Percentiles rank a stretch among this genome's conserved stretches.
These are phyloP conservation scores for Xerocomus brunneocitrinus DNA, from an alignment of 768 basidiomycete genomes.

Conservation along the genomic window DNA sequence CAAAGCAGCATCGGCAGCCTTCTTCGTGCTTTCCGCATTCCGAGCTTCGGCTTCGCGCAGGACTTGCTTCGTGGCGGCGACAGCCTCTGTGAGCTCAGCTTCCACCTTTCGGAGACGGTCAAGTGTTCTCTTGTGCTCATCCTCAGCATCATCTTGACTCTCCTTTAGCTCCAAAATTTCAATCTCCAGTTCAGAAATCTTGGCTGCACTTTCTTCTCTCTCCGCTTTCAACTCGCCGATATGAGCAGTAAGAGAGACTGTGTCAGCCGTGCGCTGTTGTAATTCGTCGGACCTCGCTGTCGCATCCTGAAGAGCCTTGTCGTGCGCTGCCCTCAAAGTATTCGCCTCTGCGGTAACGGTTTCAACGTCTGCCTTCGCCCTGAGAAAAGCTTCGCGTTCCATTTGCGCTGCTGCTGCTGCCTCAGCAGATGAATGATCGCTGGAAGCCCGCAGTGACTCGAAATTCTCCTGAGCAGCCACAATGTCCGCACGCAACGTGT, in stretches of 20 bases:
- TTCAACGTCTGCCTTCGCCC: slow-evolving; percentile 59
- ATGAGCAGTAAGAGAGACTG: slow-evolving; percentile 44
- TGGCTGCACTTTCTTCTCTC: slow-evolving; percentile 65
- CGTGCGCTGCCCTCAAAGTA: slow-evolving; percentile 47
- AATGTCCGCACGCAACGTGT: slow-evolving; percentile 48
- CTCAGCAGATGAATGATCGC: slow-evolving; percentile 40
- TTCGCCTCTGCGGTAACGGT: slow-evolving; percentile 50
- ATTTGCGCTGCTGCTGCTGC: slow-evolving; percentile 49
- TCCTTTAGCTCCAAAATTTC: slow-evolving; percentile 78
- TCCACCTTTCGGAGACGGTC: slow-evolving; percentile 49
- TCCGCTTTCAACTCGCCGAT: slow-evolving; percentile 52
- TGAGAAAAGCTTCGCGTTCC: slow-evolving; percentile 60
- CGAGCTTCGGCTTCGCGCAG: slow-evolving; percentile 43
- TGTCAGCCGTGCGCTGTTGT: slow-evolving; percentile 42
- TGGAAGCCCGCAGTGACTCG: slow-evolving; percentile 43
- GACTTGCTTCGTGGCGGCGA: slow-evolving; percentile 44
- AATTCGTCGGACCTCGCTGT: slow-evolving; percentile 42
- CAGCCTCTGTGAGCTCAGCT: slow-evolving; percentile 47
- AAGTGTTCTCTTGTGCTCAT: slow-evolving; percentile 45
- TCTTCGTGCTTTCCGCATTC: slow-evolving; percentile 41
- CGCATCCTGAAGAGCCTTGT: slow-evolving; percentile 44
- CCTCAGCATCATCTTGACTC: slow-evolving; percentile 58
- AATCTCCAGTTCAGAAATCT: slow-evolving; percentile 76
- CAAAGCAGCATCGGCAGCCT: slow-evolving; percentile 38
- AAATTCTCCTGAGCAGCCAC: slow-evolving; percentile 48